phyloP scores from a whole-genome alignment of 495 filamentous ascomycete genomes.

The Aspergillus asperescens region DNA sequence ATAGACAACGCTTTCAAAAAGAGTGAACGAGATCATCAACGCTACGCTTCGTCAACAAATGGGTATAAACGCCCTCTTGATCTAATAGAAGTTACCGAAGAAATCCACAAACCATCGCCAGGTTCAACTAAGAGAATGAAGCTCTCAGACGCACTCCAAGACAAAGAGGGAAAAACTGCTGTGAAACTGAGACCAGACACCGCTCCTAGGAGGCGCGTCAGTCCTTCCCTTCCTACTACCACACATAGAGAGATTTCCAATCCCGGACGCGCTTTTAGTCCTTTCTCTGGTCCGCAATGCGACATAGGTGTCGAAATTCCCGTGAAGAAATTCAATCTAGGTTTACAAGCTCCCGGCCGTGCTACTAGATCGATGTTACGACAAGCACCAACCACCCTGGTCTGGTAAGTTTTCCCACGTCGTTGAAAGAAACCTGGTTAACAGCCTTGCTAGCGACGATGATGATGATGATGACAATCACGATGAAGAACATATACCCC shows the following conservation, averaged over 20 bases:
- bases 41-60: slow-evolving; percentile 5
- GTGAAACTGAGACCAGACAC: not conserved
- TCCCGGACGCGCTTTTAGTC: not conserved
- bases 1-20: slow-evolving; percentile 36
- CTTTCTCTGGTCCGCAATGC: not conserved
- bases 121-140: slow-evolving; percentile 25
- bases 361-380: slow-evolving; percentile 33
- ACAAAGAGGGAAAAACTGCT: slow-evolving; percentile 13
- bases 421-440: not conserved
- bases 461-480: not conserved
- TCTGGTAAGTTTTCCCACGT: slow-evolving; percentile 19
- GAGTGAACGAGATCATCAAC: slow-evolving; percentile 7
- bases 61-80: slow-evolving; percentile 10
- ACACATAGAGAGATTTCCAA: not conserved
- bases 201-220: not conserved
- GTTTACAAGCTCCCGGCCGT: slow-evolving; percentile 9
- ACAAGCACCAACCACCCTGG: slow-evolving; percentile 15
- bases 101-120: not conserved
- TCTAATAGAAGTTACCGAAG: slow-evolving; percentile 4
- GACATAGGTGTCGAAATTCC: slow-evolving; percentile 25
- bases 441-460: slow-evolving; percentile 10
- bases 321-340: slow-evolving; percentile 22
- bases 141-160: slow-evolving; percentile 32
- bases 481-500: slow-evolving; percentile 6
- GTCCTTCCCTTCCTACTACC: not conserved